Evolutionary conservation across 495 filamentous ascomycete species (phyloP), one percentile per base, ranked within the genome.

Genomic region (Cudoniella acicularis): DNA sequence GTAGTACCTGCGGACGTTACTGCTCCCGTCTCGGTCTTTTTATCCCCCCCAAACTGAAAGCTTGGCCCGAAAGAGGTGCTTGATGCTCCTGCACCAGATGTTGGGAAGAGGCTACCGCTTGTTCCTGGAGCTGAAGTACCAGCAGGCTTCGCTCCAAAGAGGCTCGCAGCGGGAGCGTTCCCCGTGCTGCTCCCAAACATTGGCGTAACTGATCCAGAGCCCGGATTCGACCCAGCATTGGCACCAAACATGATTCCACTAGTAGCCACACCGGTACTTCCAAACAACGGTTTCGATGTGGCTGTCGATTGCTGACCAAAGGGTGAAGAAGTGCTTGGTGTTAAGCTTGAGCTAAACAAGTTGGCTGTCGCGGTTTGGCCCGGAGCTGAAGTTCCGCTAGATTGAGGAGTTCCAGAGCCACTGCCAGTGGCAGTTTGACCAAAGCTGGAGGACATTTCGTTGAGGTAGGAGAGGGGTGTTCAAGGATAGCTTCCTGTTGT

Each of bases 321-420:
- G n/a, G 51, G 17, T 18, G 54, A 56, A 9, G 59, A 50, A 25
- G 26, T 48, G 17, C 42, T 57, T 43, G 67, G 67, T 24, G 70
- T 68, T 10, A 72, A 49, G 45, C 59, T 50, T 8, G 68, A 58
- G 17, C 71, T 73, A 52, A 88, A 88, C n/a, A 81, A 36, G 20
- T 73, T 64, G 22, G 72, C 68, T 23, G 72, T 64, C 3, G 72
- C 64, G n/a, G 74, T 64, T 49, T 68, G 63, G 63, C 72, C 55
- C 8, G 66, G 59, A 22, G 42, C 60, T 20, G 64, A 53, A 1
- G 56, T 4, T 17, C 41, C 43, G 11, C 59, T 58, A 57, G 49
- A 56, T 18, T 10, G 3, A 74, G 74, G 4, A 75, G 74, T 67
- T 75, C 77, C 45, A 79, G 64, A 18, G 64, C 64, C 41, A 72